These are phyloP conservation scores for Amanita brunnescens DNA, from an alignment of 768 basidiomycete species.

Conservation along the genomic window DNA sequence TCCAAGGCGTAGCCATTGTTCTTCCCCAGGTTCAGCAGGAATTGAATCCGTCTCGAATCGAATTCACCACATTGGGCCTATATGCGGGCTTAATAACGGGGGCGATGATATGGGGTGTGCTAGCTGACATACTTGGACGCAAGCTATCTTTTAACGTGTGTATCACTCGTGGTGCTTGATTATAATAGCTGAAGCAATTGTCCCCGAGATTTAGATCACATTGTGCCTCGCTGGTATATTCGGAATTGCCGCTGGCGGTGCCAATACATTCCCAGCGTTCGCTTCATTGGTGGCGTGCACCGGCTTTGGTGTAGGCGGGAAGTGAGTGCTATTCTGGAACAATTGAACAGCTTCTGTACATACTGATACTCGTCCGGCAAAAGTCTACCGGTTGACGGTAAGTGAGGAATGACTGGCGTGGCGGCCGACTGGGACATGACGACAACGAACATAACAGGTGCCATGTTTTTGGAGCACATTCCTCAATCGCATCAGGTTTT, in stretches of 20 bases:
- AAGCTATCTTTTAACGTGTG: slow-evolving; percentile 33
- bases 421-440: no score
- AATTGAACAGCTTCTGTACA: slow-evolving; percentile 11
- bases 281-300: slow-evolving; percentile 37
- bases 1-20: slow-evolving; percentile 39
- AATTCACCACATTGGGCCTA: slow-evolving; percentile 37
- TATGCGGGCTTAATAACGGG: slow-evolving; percentile 42
- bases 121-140: slow-evolving; percentile 41
- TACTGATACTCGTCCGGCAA: slow-evolving; percentile 7
- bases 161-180: slow-evolving; percentile 5
- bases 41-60: slow-evolving; percentile 31
- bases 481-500: slow-evolving; percentile 31
- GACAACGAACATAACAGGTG: slow-evolving; percentile 18
- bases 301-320: slow-evolving; percentile 44
- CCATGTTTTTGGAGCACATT: slow-evolving; percentile 37
- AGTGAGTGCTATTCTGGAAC: slow-evolving; percentile 24
- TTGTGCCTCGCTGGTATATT: slow-evolving; percentile 35
- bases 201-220: slow-evolving; percentile 15
- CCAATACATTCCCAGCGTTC: slow-evolving; percentile 37
- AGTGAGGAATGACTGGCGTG: slow-evolving; percentile 4
- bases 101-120: slow-evolving; percentile 38
- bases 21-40: slow-evolving; percentile 35
- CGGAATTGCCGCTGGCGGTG: slow-evolving; percentile 40
- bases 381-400: slow-evolving; percentile 41
- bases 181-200: not conserved